A percentile compares a stretch with the other conserved stretches of the same genome.
Evolutionary conservation across 2,329 filamentous ascomycete genomes (phyloP).

Genomic region (Aspergillus caelatus): DNA sequence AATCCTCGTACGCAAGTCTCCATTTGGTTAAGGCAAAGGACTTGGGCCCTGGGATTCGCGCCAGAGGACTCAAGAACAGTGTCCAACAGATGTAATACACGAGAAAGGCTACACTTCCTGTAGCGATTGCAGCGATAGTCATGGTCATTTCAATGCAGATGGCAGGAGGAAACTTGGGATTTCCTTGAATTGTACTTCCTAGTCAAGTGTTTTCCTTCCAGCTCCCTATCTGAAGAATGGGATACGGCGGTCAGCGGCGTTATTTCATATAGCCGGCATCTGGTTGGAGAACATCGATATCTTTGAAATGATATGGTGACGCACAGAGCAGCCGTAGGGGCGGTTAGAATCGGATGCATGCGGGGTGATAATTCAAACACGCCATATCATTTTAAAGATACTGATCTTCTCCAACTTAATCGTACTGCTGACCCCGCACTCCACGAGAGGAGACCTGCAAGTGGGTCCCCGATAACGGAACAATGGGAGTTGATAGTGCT

Average conservation of each 20-base stretch:
- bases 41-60: constrained; percentile 39
- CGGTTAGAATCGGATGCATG: not conserved
- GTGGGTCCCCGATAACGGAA: not conserved
- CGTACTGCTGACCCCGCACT: not conserved
- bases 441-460: not conserved
- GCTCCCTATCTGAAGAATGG: not conserved
- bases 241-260: not conserved
- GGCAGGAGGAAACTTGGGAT: not conserved
- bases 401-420: not conserved
- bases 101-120: not conserved
- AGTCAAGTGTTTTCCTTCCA: not conserved
- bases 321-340: not conserved
- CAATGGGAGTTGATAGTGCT: too few species aligned
- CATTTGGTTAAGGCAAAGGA: constrained; percentile 48
- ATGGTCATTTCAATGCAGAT: not conserved
- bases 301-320: not conserved
- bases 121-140: not conserved
- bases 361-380: not conserved
- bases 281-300: not conserved
- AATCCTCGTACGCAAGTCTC: constrained; percentile 52
- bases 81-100: not conserved
- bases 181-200: not conserved
- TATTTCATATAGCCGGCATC: not conserved
- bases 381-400: not conserved
- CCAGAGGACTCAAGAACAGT: not conserved